Percentiles rank a stretch among this genome's conserved stretches.
phyloP scores from a whole-genome alignment of 2,329 filamentous ascomycete species.

The Fusarium haematococcum region DNA sequence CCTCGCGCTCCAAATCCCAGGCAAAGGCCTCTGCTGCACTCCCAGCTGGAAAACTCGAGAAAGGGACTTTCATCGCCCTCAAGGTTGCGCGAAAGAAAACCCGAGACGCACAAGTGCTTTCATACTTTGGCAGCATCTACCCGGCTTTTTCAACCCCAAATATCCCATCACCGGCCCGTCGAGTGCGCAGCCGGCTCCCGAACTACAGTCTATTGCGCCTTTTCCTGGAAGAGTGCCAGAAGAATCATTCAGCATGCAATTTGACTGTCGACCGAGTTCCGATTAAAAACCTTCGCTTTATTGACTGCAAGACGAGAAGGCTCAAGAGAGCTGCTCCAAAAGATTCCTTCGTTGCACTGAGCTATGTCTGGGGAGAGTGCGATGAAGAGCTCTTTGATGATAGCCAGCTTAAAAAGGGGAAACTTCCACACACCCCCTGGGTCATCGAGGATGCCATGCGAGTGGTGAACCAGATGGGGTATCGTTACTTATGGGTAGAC shows the following conservation, averaged over 20 bases:
- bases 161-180: not conserved
- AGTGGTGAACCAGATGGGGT: not conserved
- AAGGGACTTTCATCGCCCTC: conserved; percentile 3
- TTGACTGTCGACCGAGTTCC: not conserved
- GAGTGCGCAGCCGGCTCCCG: not conserved
- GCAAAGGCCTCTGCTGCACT: not conserved
- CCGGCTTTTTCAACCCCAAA: not conserved
- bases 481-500: conserved; percentile 13
- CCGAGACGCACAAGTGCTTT: not conserved
- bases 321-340: not conserved
- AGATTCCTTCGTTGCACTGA: conserved; percentile 8
- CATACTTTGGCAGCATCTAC: conserved; percentile 5
- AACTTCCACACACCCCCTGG: not conserved
- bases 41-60: not conserved
- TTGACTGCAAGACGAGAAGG: not conserved
- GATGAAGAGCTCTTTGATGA: not conserved
- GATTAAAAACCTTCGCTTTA: not conserved
- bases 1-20: not conserved
- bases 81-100: not conserved
- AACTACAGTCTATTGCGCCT: not conserved
- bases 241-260: not conserved
- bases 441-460: conserved; percentile 6
- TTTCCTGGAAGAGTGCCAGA: not conserved
- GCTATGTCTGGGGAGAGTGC: conserved; percentile 9
- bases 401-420: not conserved